Evolutionary conservation across 225 moss, liverwort and hornwort species (phyloP).

Genomic region (Pseudoscleropodium purum): DNA sequence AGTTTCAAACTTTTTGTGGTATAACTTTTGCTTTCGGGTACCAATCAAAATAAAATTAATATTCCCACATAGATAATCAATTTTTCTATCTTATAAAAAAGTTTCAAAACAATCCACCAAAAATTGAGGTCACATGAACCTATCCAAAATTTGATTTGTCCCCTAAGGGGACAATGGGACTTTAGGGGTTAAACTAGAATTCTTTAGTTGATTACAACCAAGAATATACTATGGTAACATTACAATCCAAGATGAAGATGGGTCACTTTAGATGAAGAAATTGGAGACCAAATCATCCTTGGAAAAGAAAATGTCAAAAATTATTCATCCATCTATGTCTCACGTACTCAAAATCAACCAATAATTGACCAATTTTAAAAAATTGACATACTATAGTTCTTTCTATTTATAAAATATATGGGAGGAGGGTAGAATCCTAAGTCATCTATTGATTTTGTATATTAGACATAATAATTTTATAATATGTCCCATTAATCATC

Average conservation of each 20-base stretch:
- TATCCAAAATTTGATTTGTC: too few relatives aligned
- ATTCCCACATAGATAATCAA: too few relatives aligned
- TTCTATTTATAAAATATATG: not conserved
- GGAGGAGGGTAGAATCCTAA: rapidly evolving
- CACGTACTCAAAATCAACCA: not conserved
- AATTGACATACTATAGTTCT: rapidly evolving
- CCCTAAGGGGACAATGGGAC: too few relatives aligned
- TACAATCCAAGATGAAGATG: not conserved
- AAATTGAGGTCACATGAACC: too few relatives aligned
- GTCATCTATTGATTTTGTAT: rapidly evolving
- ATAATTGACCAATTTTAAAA: not conserved
- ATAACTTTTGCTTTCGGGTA: too few relatives aligned
- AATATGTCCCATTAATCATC: not conserved
- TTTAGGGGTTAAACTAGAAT: too few relatives aligned
- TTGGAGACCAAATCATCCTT: not conserved
- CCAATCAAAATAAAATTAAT: too few relatives aligned
- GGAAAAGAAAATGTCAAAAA: not conserved
- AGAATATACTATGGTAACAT: not conserved
- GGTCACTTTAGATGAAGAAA: not conserved
- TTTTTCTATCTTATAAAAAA: too few relatives aligned
- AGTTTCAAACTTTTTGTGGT: too few relatives aligned
- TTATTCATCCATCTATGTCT: too few relatives aligned
- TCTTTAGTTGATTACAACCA: not conserved
- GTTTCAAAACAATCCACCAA: too few relatives aligned
- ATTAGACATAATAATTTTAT: not conserved